A percentile compares a stretch with the other conserved stretches of the same genome.
phyloP scores from a whole-genome alignment of 1,284 basidiomycete species.

The Fereydounia khargensis region DNA sequence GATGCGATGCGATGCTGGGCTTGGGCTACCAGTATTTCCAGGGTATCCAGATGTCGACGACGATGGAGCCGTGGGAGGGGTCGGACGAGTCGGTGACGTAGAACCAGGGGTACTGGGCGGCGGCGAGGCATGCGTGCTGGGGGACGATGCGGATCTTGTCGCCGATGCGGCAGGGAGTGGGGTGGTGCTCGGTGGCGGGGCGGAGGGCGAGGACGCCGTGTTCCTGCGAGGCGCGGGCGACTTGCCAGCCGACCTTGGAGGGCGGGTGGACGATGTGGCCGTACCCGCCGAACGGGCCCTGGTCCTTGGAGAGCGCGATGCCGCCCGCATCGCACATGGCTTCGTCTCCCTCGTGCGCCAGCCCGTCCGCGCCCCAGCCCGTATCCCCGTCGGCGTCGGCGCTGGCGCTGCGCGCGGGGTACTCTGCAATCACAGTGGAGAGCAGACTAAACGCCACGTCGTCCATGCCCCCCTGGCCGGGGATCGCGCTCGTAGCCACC shows the following conservation, averaged over 20 bases:
- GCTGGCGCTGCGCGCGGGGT: conserved; percentile 61
- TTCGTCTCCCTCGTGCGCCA: not conserved
- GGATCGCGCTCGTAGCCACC: conserved; percentile 63
- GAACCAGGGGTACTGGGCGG: conserved; percentile 75
- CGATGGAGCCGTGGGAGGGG: conserved; percentile 59
- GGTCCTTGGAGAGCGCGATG: conserved; percentile 81
- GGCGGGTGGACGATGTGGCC: conserved; percentile 63
- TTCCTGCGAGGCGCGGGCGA: conserved; percentile 73
- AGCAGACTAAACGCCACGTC: conserved; percentile 70
- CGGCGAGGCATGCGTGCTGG: conserved; percentile 67
- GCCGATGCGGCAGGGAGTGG: conserved; percentile 9
- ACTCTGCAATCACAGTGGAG: conserved; percentile 72
- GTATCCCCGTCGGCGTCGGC: not conserved
- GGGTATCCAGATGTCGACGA: conserved; percentile 81
- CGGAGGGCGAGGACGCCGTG: conserved; percentile 68
- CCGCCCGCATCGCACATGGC: conserved; percentile 74
- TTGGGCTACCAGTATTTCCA: conserved; percentile 87
- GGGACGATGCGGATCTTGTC: conserved; percentile 56
- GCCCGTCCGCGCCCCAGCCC: not conserved
- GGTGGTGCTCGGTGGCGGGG: not conserved
- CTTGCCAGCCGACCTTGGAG: conserved; percentile 66
- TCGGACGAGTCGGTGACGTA: conserved; percentile 64
- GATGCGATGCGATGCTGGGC: not conserved
- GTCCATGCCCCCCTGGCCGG: not conserved
- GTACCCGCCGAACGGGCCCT: conserved; percentile 69